These are phyloP conservation scores for Juglanconis sp. DNA, from an alignment of 2,329 filamentous ascomycete genomes.

Conservation along the genomic window DNA sequence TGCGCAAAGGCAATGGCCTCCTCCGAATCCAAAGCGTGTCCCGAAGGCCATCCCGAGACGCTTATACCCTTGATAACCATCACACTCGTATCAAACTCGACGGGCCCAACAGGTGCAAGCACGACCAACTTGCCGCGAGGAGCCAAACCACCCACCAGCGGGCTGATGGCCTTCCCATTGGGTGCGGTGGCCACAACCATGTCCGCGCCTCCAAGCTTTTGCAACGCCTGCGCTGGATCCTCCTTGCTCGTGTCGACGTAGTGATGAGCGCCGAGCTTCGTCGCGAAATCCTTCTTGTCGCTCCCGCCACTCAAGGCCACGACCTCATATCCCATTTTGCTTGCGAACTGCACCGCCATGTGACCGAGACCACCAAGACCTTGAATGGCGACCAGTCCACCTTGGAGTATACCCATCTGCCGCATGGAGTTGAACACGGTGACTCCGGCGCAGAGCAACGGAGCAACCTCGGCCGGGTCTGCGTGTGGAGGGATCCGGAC, in stretches of 20 bases:
- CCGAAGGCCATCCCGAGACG: constrained; percentile 61
- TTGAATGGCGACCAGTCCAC: constrained; percentile 56
- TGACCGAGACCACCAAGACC: constrained; percentile 76
- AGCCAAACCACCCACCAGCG: constrained; percentile 50
- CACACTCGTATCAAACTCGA: constrained; percentile 39
- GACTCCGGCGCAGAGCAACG: constrained; percentile 63
- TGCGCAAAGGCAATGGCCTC: constrained; percentile 64
- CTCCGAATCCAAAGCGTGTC: constrained; percentile 58
- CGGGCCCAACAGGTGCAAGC: constrained; percentile 46
- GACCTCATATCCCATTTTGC: constrained; percentile 72
- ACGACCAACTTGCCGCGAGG: constrained; percentile 54
- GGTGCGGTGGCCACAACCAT: constrained; percentile 62
- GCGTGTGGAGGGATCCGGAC: constrained; percentile 52
- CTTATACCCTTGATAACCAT: constrained; percentile 50
- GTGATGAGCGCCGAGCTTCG: constrained; percentile 57
- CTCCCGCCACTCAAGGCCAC: constrained; percentile 62
- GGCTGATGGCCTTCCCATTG: constrained; percentile 51
- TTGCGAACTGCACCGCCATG: constrained; percentile 72
- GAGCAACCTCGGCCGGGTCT: constrained; percentile 53
- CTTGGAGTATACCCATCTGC: constrained; percentile 50
- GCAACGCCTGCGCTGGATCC: constrained; percentile 46
- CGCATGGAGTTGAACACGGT: constrained; percentile 60
- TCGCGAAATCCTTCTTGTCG: constrained; percentile 66
- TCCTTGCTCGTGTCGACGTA: constrained; percentile 55
- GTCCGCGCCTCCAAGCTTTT: constrained; percentile 56